These are phyloP conservation scores for Xylariaceae sp. DNA, from an alignment of 2,329 filamentous ascomycete genomes.

Conservation along the genomic window DNA sequence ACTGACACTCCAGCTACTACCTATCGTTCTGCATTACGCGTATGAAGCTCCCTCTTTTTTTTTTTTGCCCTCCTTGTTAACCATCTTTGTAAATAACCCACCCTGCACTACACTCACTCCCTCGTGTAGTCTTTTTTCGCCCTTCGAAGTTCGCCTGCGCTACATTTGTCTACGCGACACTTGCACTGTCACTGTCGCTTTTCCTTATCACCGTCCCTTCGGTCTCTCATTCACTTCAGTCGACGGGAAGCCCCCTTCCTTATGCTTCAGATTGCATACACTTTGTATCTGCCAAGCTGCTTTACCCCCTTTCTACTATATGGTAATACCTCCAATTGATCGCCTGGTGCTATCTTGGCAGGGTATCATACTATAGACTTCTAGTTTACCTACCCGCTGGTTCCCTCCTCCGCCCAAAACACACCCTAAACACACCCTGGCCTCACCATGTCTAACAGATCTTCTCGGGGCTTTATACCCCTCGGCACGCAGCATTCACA, in stretches of 20 bases:
- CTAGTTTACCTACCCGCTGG: conserved; percentile 11
- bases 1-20: too few relatives aligned
- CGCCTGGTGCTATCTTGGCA: conserved; percentile 29
- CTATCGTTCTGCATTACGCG: too few relatives aligned
- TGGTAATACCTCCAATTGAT: conserved; percentile 21
- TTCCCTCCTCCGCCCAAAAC: not conserved
- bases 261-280: not conserved
- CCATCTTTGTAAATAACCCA: too few relatives aligned
- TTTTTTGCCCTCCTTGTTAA: too few relatives aligned
- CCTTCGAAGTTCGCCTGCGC: too few relatives aligned
- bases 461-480: conserved; percentile 29
- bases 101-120: too few relatives aligned
- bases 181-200: too few relatives aligned
- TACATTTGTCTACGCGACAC: too few relatives aligned
- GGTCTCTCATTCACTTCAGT: too few relatives aligned
- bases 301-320: not conserved
- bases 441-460: conserved; percentile 28
- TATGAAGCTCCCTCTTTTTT: too few relatives aligned
- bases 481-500: conserved; percentile 23
- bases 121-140: too few relatives aligned
- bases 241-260: not conserved
- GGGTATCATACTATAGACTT: conserved; percentile 3
- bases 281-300: not conserved
- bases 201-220: too few relatives aligned
- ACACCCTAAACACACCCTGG: not conserved